A percentile compares a stretch with the other conserved stretches of the same genome.
phyloP scores from a whole-genome alignment of 2,329 filamentous ascomycete species.

The Salinomyces thailandicus region DNA sequence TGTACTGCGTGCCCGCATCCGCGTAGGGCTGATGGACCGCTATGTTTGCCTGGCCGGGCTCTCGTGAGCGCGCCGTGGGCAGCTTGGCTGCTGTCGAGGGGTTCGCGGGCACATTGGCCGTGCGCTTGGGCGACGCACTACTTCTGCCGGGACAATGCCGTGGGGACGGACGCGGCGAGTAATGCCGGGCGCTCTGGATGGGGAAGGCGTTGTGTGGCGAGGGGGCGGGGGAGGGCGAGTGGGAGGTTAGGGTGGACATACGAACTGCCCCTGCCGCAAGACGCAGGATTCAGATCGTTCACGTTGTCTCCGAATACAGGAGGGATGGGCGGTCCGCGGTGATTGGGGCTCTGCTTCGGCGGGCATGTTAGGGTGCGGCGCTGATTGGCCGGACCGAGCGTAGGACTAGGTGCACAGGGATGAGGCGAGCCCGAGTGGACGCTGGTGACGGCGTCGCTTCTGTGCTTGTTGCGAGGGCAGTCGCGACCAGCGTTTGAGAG shows the following conservation, averaged over 20 bases:
- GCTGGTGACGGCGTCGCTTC: no score
- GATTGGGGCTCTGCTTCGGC: neutral
- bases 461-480: no score
- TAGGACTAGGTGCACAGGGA: no score
- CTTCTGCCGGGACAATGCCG: constrained; percentile 1
- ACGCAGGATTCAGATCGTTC: no score
- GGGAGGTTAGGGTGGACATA: constrained; percentile 23
- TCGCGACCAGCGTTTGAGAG: no score
- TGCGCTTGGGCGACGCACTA: constrained; percentile 5
- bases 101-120: constrained; percentile 7
- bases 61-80: constrained; percentile 3
- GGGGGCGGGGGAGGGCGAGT: constrained; percentile 21
- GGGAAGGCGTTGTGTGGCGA: constrained; percentile 19
- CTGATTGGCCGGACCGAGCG: neutral
- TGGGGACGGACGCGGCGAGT: constrained; percentile 8
- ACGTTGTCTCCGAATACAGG: no score
- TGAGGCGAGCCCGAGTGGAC: no score
- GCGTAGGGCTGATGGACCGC: constrained; percentile 18
- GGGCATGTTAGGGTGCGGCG: neutral
- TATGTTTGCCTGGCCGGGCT: constrained; percentile 1
- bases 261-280: neutral
- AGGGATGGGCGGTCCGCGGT: no score
- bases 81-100: constrained; percentile 3
- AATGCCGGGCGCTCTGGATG: constrained; percentile 7
- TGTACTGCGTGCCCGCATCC: constrained; percentile 46